Evolutionary conservation across 306 rosid genomes (phyloP), one percentile per base, ranked within the genome.

Genomic region (Fagus sylvatica): DNA sequence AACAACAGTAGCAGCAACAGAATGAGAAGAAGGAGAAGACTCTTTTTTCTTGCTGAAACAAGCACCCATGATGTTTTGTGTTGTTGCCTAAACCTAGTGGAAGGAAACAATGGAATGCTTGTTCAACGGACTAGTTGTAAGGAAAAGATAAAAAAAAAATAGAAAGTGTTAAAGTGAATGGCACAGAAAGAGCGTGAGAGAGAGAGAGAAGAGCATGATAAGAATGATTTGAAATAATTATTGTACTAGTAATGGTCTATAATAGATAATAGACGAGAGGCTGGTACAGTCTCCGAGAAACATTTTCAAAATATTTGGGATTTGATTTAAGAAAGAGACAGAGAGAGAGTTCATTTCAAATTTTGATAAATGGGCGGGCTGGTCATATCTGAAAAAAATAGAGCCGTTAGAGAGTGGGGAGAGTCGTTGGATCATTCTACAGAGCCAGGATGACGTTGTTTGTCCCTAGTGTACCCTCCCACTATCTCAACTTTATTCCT

Each of bases 21-120:
- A 41, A 59, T 74, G 12, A 3, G 82, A 16, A 33, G 71, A n/a
- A 51, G 83, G 61, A 51, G 84, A 74, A 72, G 88, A 48, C 48
- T 34, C 76, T 74, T 84, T 89, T 88, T 94, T 92, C 85, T 85
- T 94, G 86, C 97, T 94, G 78, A 92, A 83, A 88, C 98, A 94
- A 78, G 90, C 39, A 75, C 98, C 98, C 98, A 92, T 92, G 78
- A 83, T 74, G 68, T 30, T 36, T 76, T 73, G 82, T 74, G 51
- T 64, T 66, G 12, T 46, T 12, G 51, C 51, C 43, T 57, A 37
- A 67, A 33, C 55, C 76, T 37, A 80, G 61, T 4, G 53, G 15
- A 39, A 61, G 55, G 3, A 43, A 9, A 66, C 43, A 17, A 11
- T 28, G 40, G 7, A 10, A 3, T 60, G 56, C n/a, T 10, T 51